Base-by-base conservation (phyloP, 495 filamentous ascomycete species). In the Lasiosphaeris hirsuta region DNA sequence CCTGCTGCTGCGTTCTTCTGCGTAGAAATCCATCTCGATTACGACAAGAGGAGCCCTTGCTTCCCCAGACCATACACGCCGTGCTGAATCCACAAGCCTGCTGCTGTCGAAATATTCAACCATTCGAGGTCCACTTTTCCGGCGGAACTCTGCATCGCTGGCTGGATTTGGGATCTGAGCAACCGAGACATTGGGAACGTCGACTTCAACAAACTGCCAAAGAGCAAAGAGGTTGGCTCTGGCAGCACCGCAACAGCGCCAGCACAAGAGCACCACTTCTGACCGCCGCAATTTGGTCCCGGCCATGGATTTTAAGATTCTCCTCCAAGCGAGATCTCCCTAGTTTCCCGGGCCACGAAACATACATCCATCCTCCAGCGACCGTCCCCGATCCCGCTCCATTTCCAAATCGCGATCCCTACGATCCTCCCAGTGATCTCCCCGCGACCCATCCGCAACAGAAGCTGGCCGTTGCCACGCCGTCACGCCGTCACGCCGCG, bases 291-390 rank as follows among this genome's bases (percentile, higher is more conserved):
- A 48, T 15, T 7, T 13, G 43, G 9, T 53, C 42, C 42, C 36
- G 40, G 56, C 35, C 42, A 59, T 59, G 57, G 57, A 59, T 37
- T 39, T 59, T 23, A 33, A 42, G 41, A 19, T 40, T 49, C 19
- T 39, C 42, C 15, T 47, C 18, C 50, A 18, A 52, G 39, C 40
- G 39, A 43, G 7, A 18, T 48, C 35, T 40, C 37, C 35, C 33
- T 59, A 59, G 34, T 42, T 47, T 17, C n/a, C 14, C 37, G 11
- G 45, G 14, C 15, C 14, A 48, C 34, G 42, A 47, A 51, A 33
- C 19, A 11, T 34, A 1, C 35, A 9, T 18, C 4, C 38, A 18
- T n/a, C 36, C 44, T 48, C 36, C 11, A 13, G 3, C 10, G 6
- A 23, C 17, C 38, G 23, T 35, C 51, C 23, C 18, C 23, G 23